Conservation (phyloP, 441 rosid genomes). For the Adansonia gregorii region DNA sequence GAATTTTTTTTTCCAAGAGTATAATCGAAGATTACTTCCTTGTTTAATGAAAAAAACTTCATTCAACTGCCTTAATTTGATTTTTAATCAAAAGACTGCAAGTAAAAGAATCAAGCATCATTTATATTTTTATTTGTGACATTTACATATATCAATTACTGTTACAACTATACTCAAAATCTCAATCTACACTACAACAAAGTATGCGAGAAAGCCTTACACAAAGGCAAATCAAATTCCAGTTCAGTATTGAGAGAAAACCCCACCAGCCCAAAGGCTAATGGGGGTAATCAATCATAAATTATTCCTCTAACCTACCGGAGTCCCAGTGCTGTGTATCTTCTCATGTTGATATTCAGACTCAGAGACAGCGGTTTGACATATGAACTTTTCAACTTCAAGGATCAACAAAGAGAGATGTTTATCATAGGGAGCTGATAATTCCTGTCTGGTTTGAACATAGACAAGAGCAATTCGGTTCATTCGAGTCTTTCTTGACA, state of each 20-base stretch:
- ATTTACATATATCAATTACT: constrained; percentile 40
- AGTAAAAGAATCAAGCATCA: constrained; percentile 4
- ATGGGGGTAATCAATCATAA: neutral
- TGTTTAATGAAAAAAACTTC: neutral
- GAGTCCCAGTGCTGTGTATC: neutral
- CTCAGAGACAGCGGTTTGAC: no score
- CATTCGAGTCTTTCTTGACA: constrained; percentile 49
- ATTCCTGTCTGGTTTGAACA: constrained; percentile 74
- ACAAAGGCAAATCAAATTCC: neutral
- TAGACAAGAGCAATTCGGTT: constrained; percentile 73
- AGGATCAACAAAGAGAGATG: neutral
- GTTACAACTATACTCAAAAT: constrained; percentile 8
- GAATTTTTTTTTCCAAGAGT: neutral
- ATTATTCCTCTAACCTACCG: constrained; percentile 12
- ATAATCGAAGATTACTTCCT: no score
- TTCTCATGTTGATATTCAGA: neutral
- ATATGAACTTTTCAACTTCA: no score
- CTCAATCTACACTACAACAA: constrained; percentile 31
- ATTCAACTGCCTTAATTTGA: neutral
- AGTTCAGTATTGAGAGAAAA: neutral
- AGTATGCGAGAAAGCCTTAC: constrained; percentile 5
- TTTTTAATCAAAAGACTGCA: neutral
- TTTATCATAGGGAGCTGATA: constrained; percentile 46
- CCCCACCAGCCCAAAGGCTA: neutral
- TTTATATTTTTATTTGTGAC: constrained; percentile 17